These are phyloP conservation scores for Clarireedia homoeocarpa DNA, from an alignment of 2,329 filamentous ascomycete species.

Conservation along the genomic window DNA sequence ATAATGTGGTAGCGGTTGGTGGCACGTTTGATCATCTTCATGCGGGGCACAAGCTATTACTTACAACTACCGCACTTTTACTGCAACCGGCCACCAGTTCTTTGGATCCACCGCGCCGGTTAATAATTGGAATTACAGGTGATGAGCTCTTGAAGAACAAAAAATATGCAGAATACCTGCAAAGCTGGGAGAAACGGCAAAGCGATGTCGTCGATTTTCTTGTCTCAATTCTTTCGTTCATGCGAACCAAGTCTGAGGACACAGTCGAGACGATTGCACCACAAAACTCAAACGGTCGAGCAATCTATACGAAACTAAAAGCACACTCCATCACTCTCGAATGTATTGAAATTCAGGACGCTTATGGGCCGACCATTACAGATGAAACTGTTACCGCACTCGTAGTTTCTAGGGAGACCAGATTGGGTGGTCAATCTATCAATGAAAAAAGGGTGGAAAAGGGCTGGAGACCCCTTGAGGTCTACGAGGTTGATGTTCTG, in stretches of 20 bases:
- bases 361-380: slow-evolving; percentile 84
- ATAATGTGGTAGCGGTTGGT: slow-evolving; percentile 68
- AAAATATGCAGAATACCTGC: slow-evolving; percentile 72
- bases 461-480: slow-evolving; percentile 67
- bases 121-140: slow-evolving; percentile 82
- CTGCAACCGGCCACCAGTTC: slow-evolving; percentile 41
- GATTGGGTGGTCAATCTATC: slow-evolving; percentile 73
- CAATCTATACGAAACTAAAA: slow-evolving; percentile 50
- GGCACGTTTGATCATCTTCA: slow-evolving; percentile 97
- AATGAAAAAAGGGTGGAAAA: slow-evolving; percentile 73
- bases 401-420: slow-evolving; percentile 82
- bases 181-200: slow-evolving; percentile 72
- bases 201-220: slow-evolving; percentile 65
- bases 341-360: slow-evolving; percentile 79
- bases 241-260: slow-evolving; percentile 29
- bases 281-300: slow-evolving; percentile 37
- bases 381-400: slow-evolving; percentile 71
- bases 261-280: slow-evolving; percentile 26
- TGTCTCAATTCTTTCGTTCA: slow-evolving; percentile 48
- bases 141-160: slow-evolving; percentile 84
- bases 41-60: slow-evolving; percentile 88
- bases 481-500: slow-evolving; percentile 86
- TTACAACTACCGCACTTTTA: slow-evolving; percentile 77
- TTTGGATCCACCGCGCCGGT: slow-evolving; percentile 39
- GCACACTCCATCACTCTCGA: slow-evolving; percentile 57